A percentile compares a stretch with the other conserved stretches of the same genome.
These are phyloP conservation scores for Debaryomycetaceae sp. DNA, from an alignment of 1,139 yeast genomes.

Conservation along the genomic window DNA sequence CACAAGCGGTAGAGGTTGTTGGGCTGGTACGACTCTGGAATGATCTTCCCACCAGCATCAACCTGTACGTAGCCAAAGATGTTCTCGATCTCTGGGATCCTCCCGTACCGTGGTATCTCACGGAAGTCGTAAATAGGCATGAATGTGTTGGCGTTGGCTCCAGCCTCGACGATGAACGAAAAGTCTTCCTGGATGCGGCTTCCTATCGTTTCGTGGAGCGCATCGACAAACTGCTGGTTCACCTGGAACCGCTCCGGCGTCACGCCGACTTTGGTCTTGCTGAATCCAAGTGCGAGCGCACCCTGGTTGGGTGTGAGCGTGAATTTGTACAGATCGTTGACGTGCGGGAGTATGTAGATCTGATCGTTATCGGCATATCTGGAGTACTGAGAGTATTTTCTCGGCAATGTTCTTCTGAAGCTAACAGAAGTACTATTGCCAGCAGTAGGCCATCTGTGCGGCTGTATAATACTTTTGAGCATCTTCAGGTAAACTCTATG, in stretches of 20 bases:
- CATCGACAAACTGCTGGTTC: slow-evolving; percentile 25
- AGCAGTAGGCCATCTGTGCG: too few relatives aligned
- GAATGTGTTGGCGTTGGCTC: slow-evolving; percentile 53
- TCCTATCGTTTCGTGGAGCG: slow-evolving; percentile 25
- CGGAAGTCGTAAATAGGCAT: slow-evolving; percentile 77
- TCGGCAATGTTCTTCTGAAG: too few relatives aligned
- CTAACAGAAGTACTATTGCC: too few relatives aligned
- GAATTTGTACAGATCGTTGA: slow-evolving; percentile 10
- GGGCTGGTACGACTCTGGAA: slow-evolving; percentile 52
- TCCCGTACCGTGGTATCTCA: slow-evolving; percentile 61
- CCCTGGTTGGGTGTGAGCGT: slow-evolving; percentile 18
- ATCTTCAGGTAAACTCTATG: too few relatives aligned
- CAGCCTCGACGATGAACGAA: slow-evolving; percentile 59
- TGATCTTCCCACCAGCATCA: slow-evolving; percentile 50
- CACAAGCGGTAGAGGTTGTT: slow-evolving; percentile 61
- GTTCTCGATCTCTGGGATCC: slow-evolving; percentile 71
- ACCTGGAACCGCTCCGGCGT: slow-evolving; percentile 22
- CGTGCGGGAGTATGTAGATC: slow-evolving; percentile 20
- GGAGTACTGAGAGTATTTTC: neutral
- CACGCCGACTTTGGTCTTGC: slow-evolving; percentile 12
- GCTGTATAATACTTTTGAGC: too few relatives aligned
- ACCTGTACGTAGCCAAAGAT: slow-evolving; percentile 70
- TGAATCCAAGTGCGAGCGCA: slow-evolving; percentile 29
- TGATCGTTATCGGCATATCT: slow-evolving; percentile 22
- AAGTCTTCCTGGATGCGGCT: slow-evolving; percentile 44